Conservation (phyloP, 2,329 filamentous ascomycete species). For the Paecilomyces sp. region DNA sequence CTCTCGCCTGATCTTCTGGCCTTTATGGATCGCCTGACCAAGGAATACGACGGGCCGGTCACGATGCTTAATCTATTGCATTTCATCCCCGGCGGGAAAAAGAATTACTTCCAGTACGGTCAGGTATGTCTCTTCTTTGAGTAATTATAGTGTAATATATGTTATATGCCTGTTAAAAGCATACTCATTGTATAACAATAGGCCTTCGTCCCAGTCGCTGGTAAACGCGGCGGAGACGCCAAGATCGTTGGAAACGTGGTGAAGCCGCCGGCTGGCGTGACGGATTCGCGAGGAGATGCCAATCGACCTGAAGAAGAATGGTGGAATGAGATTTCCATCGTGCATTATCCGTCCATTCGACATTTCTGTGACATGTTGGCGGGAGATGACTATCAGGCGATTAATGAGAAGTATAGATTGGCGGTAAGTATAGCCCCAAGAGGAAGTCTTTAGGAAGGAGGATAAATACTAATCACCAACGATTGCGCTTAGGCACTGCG, state of each 20-base stretch:
- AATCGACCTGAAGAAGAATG: slow-evolving; percentile 19
- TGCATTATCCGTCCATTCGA: slow-evolving; percentile 55
- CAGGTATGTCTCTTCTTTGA: slow-evolving; percentile 40
- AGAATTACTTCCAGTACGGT: slow-evolving; percentile 52
- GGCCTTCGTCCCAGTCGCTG: slow-evolving; percentile 40
- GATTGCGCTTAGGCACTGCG: slow-evolving; percentile 30
- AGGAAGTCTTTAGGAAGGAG: neutral
- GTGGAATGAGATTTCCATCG: slow-evolving; percentile 60
- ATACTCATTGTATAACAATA: slow-evolving; percentile 8
- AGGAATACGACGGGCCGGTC: slow-evolving; percentile 38
- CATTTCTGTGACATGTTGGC: slow-evolving; percentile 58
- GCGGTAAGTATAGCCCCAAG: slow-evolving; percentile 19
- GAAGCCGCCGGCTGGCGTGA: slow-evolving; percentile 8
- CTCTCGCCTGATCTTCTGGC: slow-evolving; percentile 43
- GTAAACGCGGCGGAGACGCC: slow-evolving; percentile 48
- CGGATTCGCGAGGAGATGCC: slow-evolving; percentile 16
- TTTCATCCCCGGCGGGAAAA: slow-evolving; percentile 47
- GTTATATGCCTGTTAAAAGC: too few species aligned
- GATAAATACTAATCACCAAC: neutral
- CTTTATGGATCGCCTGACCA: slow-evolving; percentile 40
- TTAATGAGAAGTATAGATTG: slow-evolving; percentile 48
- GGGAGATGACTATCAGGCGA: slow-evolving; percentile 51
- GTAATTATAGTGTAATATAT: neutral
- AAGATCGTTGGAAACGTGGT: slow-evolving; percentile 57
- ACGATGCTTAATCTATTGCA: slow-evolving; percentile 59